Conservation (phyloP, 208 protist genomes). For the Blechomonas ayalai region DNA sequence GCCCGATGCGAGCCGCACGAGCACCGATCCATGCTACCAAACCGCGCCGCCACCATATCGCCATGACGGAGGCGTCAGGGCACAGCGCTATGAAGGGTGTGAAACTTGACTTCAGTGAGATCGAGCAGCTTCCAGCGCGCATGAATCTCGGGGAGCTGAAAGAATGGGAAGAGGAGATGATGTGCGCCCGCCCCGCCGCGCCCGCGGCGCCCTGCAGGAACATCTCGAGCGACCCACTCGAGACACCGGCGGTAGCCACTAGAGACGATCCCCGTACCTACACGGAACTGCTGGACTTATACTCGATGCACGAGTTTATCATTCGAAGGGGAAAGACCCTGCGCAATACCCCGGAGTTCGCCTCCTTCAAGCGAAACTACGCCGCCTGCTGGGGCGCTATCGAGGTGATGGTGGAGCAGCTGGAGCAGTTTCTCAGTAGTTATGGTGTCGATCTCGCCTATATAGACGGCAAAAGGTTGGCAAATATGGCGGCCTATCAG, state of each 20-base stretch:
- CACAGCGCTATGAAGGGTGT: slow-evolving; percentile 48
- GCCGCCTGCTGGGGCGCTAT: slow-evolving; percentile 75
- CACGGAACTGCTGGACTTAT: slow-evolving; percentile 87
- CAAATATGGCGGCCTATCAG: slow-evolving; percentile 60
- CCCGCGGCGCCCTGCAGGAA: not conserved
- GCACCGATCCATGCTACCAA: slow-evolving; percentile 15
- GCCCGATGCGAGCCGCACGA: slow-evolving; percentile 44
- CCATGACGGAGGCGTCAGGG: slow-evolving; percentile 65
- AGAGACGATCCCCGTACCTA: slow-evolving; percentile 84
- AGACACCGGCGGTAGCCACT: not conserved
- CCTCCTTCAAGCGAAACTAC: slow-evolving; percentile 86
- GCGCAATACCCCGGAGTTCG: slow-evolving; percentile 87
- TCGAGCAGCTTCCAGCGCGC: slow-evolving; percentile 63
- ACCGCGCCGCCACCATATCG: slow-evolving; percentile 1
- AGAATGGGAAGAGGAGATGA: slow-evolving; percentile 59
- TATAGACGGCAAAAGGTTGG: slow-evolving; percentile 87
- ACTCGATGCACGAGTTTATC: slow-evolving; percentile 94
- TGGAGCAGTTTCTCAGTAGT: slow-evolving; percentile 71
- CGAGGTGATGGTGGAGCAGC: slow-evolving; percentile 53
- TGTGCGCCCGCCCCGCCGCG: not conserved
- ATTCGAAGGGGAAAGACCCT: slow-evolving; percentile 86
- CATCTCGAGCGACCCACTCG: not conserved
- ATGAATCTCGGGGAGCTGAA: slow-evolving; percentile 68
- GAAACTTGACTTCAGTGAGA: slow-evolving; percentile 63
- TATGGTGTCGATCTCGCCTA: slow-evolving; percentile 86